phyloP scores from a whole-genome alignment of 306 rosid genomes.

The Vigna hirtella region DNA sequence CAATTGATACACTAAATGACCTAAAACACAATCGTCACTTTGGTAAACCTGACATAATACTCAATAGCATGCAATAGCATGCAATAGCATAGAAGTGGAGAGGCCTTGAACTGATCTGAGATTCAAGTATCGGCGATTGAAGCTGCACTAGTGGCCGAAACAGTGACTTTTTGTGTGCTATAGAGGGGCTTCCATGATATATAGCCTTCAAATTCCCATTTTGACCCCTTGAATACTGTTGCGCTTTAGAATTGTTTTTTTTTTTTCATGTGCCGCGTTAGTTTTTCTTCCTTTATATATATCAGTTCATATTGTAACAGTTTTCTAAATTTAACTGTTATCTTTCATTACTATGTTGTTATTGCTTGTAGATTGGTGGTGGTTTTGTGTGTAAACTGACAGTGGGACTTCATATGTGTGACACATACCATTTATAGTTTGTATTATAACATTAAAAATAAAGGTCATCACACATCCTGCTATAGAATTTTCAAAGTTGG shows the following conservation, averaged over 20 bases:
- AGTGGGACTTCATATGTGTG: not conserved
- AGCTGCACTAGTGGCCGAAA: not conserved
- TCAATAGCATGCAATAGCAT: not conserved
- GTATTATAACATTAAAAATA: no score
- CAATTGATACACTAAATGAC: not conserved
- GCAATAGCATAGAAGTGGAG: not conserved
- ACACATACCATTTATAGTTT: not conserved
- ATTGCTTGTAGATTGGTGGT: not conserved
- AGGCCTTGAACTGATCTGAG: not conserved
- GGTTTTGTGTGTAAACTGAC: not conserved
- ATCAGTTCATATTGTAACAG: not conserved
- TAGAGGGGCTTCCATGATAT: not conserved
- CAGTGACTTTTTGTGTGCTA: not conserved
- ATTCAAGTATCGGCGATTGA: not conserved
- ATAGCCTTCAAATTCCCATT: not conserved
- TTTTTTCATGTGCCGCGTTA: not conserved
- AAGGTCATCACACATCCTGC: not conserved
- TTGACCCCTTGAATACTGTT: not conserved
- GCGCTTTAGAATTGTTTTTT: not conserved
- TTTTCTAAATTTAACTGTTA: not conserved
- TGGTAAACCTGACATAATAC: not conserved
- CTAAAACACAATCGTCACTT: not conserved
- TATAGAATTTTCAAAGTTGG: not conserved
- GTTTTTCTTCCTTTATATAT: not conserved
- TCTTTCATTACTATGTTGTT: no score